Evolutionary conservation across 768 basidiomycete species (phyloP).

Genomic region (Phaeolepiota aurea): DNA sequence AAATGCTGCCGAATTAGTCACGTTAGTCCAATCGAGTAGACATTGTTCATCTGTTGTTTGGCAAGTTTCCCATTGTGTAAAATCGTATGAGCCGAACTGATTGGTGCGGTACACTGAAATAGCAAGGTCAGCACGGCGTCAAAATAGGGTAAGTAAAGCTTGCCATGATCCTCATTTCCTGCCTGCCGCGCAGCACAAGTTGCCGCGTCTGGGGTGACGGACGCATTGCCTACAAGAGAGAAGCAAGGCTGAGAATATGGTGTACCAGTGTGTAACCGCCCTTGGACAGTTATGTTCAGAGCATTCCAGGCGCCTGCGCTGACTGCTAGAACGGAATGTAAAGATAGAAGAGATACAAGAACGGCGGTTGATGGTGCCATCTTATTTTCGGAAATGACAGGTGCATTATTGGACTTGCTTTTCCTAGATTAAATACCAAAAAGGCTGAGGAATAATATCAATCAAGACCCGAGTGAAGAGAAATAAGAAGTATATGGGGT

Average conservation of each 20-base stretch:
- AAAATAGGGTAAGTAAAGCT: neutral
- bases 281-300: conserved; percentile 8
- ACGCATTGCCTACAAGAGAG: too few species aligned
- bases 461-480: too few species aligned
- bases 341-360: too few species aligned
- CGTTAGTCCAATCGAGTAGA: conserved; percentile 20
- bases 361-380: too few species aligned
- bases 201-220: too few species aligned
- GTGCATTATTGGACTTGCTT: too few species aligned
- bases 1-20: conserved; percentile 13
- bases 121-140: neutral
- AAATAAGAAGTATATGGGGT: too few species aligned
- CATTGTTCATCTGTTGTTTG: conserved; percentile 22
- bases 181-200: too few species aligned
- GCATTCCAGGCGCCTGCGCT: conserved; percentile 7
- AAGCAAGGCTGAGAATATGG: conserved; percentile 11
- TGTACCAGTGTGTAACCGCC: conserved; percentile 7
- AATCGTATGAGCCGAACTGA: conserved; percentile 11
- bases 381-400: too few species aligned
- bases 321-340: neutral
- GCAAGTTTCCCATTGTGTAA: conserved; percentile 33
- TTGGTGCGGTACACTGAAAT: conserved; percentile 9
- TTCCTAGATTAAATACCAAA: too few species aligned
- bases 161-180: conserved; percentile 2
- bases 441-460: too few species aligned